Evolutionary conservation across 1,284 basidiomycete genomes (phyloP).

Genomic region (Vanrija pseudolonga): DNA sequence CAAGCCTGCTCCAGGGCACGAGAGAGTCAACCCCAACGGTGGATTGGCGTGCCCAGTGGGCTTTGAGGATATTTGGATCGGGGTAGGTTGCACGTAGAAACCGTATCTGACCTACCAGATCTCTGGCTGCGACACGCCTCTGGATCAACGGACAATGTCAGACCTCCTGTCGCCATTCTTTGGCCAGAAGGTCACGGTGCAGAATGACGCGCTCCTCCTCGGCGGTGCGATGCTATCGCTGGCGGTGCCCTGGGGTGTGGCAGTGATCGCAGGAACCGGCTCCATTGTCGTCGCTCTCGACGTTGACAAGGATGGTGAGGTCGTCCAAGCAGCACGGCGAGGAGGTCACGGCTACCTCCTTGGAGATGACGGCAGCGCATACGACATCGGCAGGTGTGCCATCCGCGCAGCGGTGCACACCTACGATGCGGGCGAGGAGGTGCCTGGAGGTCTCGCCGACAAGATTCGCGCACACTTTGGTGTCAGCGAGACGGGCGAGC

Average conservation of each 20-base stretch:
- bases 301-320: constrained; percentile 15
- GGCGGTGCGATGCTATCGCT: constrained; percentile 30
- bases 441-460: constrained; percentile 17
- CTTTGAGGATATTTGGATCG: constrained; percentile 30
- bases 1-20: neutral
- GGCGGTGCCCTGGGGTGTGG: constrained; percentile 33
- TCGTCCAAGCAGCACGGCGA: constrained; percentile 24
- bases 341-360: constrained; percentile 38
- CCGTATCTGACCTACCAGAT: constrained; percentile 15
- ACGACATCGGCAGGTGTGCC: constrained; percentile 32
- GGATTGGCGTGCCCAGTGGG: constrained; percentile 11
- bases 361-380: constrained; percentile 39
- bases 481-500: constrained; percentile 23
- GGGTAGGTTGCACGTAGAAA: constrained; percentile 14
- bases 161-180: constrained; percentile 28
- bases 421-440: constrained; percentile 26
- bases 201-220: constrained; percentile 39
- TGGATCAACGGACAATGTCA: constrained; percentile 28
- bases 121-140: constrained; percentile 34
- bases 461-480: constrained; percentile 27
- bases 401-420: constrained; percentile 27
- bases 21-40: neutral
- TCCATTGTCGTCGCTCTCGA: constrained; percentile 30
- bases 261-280: constrained; percentile 40
- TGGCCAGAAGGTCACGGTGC: constrained; percentile 7